Evolutionary conservation across 2,329 filamentous ascomycete species (phyloP).

Genomic region (Ceratocystis ficicola): DNA sequence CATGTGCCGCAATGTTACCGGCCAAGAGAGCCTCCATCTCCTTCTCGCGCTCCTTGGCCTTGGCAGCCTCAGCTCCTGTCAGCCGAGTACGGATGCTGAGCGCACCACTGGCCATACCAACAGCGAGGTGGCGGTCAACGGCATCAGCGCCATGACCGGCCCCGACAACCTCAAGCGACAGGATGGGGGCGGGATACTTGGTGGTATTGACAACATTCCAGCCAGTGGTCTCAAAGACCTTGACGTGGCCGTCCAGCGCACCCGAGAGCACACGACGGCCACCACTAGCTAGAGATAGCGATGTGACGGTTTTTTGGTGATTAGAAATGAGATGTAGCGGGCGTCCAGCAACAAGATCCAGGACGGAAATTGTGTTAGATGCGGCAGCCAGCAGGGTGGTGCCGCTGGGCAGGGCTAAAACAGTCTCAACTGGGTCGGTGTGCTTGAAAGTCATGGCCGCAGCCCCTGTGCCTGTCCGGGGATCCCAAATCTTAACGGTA

Average conservation of each 20-base stretch:
- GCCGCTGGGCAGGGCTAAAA: conserved; percentile 76
- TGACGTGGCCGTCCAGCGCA: conserved; percentile 88
- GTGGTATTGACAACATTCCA: conserved; percentile 95
- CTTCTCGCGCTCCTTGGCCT: conserved; percentile 63
- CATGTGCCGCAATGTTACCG: conserved; percentile 66
- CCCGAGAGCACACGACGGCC: conserved; percentile 74
- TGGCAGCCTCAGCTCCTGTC: conserved; percentile 66
- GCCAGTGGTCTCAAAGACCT: conserved; percentile 83
- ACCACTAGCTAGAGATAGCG: conserved; percentile 67
- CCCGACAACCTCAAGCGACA: conserved; percentile 64
- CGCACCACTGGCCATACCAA: conserved; percentile 90
- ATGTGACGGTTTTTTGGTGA: conserved; percentile 95
- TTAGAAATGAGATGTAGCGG: conserved; percentile 79
- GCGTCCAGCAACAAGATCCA: conserved; percentile 84
- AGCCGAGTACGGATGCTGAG: conserved; percentile 82
- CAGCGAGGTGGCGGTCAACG: conserved; percentile 84
- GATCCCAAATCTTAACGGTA: conserved; percentile 89
- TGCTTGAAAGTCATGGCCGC: conserved; percentile 92
- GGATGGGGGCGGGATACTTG: conserved; percentile 85
- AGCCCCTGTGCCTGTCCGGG: conserved; percentile 49
- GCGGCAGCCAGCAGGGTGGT: conserved; percentile 77
- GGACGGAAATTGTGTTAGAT: conserved; percentile 75
- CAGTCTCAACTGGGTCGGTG: conserved; percentile 71
- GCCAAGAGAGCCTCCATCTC: conserved; percentile 74
- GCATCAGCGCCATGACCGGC: conserved; percentile 32